These are phyloP conservation scores for Botryotinia globosa DNA, from an alignment of 2,329 filamentous ascomycete species.

Conservation along the genomic window DNA sequence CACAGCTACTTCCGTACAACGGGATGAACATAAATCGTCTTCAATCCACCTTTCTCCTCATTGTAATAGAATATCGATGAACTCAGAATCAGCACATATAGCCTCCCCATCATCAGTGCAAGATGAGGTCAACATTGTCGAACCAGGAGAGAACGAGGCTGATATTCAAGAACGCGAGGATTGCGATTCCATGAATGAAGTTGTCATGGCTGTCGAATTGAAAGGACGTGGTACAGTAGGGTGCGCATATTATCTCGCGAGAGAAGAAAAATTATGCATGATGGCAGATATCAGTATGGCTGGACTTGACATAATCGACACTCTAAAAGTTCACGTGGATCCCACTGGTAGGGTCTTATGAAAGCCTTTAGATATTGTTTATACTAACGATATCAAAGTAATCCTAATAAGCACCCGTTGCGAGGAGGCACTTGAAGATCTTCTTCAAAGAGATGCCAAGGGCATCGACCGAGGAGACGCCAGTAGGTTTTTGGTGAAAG, in stretches of 20 bases:
- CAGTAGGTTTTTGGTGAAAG: conserved; percentile 27
- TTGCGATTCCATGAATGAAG: conserved; percentile 58
- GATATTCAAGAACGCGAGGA: conserved; percentile 40
- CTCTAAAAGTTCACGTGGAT: conserved; percentile 52
- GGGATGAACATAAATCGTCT: conserved; percentile 25
- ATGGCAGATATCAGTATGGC: conserved; percentile 73
- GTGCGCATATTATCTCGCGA: conserved; percentile 77
- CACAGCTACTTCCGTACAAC: conserved; percentile 26
- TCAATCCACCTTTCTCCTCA: conserved; percentile 24
- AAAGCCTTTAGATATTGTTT: too few species aligned
- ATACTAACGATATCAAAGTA: conserved; percentile 30
- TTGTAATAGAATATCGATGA: conserved; percentile 28
- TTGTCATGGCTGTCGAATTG: conserved; percentile 79
- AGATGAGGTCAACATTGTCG: conserved; percentile 23
- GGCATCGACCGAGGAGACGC: conserved; percentile 30
- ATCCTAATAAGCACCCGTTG: conserved; percentile 47
- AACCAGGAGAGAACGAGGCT: conserved; percentile 35
- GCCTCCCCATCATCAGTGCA: conserved; percentile 12
- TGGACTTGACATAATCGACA: conserved; percentile 66
- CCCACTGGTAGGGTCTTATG: conserved; percentile 43
- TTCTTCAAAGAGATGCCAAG: conserved; percentile 36
- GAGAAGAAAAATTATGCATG: conserved; percentile 67
- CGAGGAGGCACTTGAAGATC: conserved; percentile 37
- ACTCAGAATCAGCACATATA: conserved; percentile 21
- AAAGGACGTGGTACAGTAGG: conserved; percentile 69